A percentile compares a stretch with the other conserved stretches of the same genome.
phyloP scores from a whole-genome alignment of 306 rosid genomes.

The Fragaria nilgerrensis region DNA sequence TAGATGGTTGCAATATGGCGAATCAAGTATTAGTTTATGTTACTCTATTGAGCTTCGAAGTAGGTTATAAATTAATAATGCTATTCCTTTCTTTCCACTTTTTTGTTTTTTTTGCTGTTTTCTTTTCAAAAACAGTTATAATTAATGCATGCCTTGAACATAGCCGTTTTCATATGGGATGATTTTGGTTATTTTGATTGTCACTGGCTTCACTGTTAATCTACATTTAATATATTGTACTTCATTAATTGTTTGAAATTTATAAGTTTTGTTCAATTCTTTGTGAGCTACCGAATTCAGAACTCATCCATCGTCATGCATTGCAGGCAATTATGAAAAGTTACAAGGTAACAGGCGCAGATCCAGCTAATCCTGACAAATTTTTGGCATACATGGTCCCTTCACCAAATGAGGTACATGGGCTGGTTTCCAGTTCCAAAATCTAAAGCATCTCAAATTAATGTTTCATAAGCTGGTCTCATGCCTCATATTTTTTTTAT shows the following conservation, averaged over 20 bases:
- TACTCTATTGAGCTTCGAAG: background rate
- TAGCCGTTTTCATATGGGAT: background rate
- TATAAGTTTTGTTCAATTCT: background rate
- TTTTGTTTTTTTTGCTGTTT: background rate
- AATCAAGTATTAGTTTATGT: background rate
- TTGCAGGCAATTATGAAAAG: slow-evolving; percentile 92
- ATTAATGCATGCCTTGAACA: background rate
- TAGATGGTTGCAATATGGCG: slow-evolving; percentile 1
- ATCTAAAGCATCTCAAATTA: slow-evolving; percentile 1
- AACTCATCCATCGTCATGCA: slow-evolving; percentile 20
- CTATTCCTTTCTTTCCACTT: background rate
- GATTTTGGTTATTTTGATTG: background rate
- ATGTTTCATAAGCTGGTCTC: background rate
- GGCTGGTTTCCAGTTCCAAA: slow-evolving; percentile 9
- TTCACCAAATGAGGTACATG: slow-evolving; percentile 76
- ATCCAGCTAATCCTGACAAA: slow-evolving; percentile 76
- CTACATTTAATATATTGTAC: background rate
- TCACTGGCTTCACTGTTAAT: background rate
- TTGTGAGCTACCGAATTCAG: background rate
- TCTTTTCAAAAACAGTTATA: background rate
- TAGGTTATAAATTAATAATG: background rate
- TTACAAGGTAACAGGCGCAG: slow-evolving; percentile 63
- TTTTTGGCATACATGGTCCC: slow-evolving; percentile 97
- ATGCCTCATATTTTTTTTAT: slow-evolving; percentile 11
- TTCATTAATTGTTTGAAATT: background rate